A percentile compares a stretch with the other conserved stretches of the same genome.
Evolutionary conservation across 768 basidiomycete species (phyloP).

Genomic region (Lactarius indigo): DNA sequence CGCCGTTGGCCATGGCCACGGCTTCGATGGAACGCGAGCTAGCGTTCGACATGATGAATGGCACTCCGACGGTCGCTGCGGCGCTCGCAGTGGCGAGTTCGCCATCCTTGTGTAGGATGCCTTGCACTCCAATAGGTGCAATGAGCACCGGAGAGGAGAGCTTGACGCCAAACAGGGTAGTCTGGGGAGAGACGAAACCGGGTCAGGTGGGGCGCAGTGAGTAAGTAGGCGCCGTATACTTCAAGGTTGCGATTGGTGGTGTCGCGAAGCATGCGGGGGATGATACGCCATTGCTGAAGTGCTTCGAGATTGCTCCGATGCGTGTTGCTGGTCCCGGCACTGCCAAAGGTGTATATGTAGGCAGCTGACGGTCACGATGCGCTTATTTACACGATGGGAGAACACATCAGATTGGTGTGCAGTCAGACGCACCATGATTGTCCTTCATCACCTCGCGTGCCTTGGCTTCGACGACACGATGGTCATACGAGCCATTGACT

Average conservation of each 20-base stretch:
- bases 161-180: constrained; percentile 66
- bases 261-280: constrained; percentile 76
- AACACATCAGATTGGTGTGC: neutral
- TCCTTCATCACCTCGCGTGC: constrained; percentile 62
- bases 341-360: constrained; percentile 74
- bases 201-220: neutral
- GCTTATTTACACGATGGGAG: neutral
- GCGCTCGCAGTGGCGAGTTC: constrained; percentile 71
- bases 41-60: constrained; percentile 75
- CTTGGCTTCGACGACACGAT: constrained; percentile 61
- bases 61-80: constrained; percentile 56
- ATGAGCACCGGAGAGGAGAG: constrained; percentile 60
- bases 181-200: constrained; percentile 40
- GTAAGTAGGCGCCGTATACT: constrained; percentile 36
- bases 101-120: constrained; percentile 63
- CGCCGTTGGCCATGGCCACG: constrained; percentile 69
- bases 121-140: constrained; percentile 71
- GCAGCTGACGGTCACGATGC: constrained; percentile 40
- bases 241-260: constrained; percentile 55
- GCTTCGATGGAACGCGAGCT: constrained; percentile 69
- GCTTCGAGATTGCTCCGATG: constrained; percentile 61
- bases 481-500: constrained; percentile 52
- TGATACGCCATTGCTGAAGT: constrained; percentile 64
- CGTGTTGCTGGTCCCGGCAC: constrained; percentile 69
- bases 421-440: constrained; percentile 42